phyloP scores from a whole-genome alignment of 768 basidiomycete species.

The Clitopilus passeckerianus region DNA sequence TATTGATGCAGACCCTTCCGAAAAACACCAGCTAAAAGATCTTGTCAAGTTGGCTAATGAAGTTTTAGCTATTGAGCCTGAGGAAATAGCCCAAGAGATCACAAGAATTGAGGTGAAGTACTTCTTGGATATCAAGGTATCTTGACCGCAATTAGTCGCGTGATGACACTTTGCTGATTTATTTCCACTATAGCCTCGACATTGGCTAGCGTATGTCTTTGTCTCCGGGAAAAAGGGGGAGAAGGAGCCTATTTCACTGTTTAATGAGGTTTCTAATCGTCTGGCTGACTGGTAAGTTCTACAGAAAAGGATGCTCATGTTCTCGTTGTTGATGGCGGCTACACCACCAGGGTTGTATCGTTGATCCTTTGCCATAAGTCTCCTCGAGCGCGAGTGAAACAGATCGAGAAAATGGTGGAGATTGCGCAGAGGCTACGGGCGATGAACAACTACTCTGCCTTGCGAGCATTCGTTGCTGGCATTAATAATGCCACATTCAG shows the following conservation, averaged over 20 bases:
- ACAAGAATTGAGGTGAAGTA: constrained; percentile 65
- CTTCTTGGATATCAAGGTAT: constrained; percentile 78
- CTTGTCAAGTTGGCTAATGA: constrained; percentile 55
- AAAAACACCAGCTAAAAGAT: constrained; percentile 60
- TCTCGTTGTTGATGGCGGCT: constrained; percentile 1
- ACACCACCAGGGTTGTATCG: constrained; percentile 70
- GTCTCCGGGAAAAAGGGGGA: constrained; percentile 62
- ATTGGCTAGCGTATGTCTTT: constrained; percentile 81
- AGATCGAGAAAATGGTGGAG: constrained; percentile 87
- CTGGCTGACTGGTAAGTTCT: constrained; percentile 71
- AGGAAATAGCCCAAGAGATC: constrained; percentile 81
- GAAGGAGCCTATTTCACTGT: constrained; percentile 65
- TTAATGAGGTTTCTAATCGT: constrained; percentile 77
- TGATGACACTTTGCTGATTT: neutral
- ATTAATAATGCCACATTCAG: constrained; percentile 80
- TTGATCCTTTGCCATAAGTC: constrained; percentile 87
- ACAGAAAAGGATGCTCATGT: neutral
- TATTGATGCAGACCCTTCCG: constrained; percentile 31
- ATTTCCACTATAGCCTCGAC: constrained; percentile 57
- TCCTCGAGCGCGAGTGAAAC: constrained; percentile 64
- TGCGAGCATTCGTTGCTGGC: constrained; percentile 92
- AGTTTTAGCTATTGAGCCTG: constrained; percentile 50
- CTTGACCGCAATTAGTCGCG: constrained; percentile 12
- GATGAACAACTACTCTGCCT: constrained; percentile 88
- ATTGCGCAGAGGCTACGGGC: constrained; percentile 77